Conservation (phyloP, 2,329 filamentous ascomycete species). For the Thelonectria blattea region DNA sequence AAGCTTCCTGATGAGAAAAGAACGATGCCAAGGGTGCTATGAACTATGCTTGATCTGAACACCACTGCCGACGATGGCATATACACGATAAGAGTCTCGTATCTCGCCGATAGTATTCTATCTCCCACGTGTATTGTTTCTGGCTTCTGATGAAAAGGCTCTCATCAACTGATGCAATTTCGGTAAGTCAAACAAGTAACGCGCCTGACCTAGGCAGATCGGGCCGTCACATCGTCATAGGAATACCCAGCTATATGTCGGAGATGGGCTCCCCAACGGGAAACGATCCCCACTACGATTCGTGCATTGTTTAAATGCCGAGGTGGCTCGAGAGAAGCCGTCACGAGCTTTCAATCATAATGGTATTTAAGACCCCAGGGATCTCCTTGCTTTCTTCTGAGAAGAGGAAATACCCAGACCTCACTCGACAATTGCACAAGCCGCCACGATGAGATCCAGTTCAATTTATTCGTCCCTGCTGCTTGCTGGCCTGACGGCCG, state of each 20-base stretch:
- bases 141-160: background rate
- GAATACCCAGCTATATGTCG: background rate
- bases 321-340: background rate
- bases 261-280: background rate
- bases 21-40: background rate
- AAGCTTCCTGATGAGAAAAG: background rate
- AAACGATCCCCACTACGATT: constrained; percentile 1
- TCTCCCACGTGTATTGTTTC: background rate
- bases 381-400: too few relatives aligned
- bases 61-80: background rate
- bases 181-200: background rate
- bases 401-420: too few relatives aligned
- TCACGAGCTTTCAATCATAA: background rate
- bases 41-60: background rate
- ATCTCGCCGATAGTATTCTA: background rate
- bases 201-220: background rate
- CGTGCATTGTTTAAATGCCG: background rate
- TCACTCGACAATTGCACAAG: background rate
- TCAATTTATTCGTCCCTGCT: background rate
- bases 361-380: background rate
- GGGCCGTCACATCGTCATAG: background rate
- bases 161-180: background rate
- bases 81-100: background rate
- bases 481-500: constrained; percentile 3
- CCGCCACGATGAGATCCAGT: background rate